Evolutionary conservation across 192 early-diverging fungal species (phyloP), one percentile per base, ranked within the genome.

Genomic region (Coemansia sp.): DNA sequence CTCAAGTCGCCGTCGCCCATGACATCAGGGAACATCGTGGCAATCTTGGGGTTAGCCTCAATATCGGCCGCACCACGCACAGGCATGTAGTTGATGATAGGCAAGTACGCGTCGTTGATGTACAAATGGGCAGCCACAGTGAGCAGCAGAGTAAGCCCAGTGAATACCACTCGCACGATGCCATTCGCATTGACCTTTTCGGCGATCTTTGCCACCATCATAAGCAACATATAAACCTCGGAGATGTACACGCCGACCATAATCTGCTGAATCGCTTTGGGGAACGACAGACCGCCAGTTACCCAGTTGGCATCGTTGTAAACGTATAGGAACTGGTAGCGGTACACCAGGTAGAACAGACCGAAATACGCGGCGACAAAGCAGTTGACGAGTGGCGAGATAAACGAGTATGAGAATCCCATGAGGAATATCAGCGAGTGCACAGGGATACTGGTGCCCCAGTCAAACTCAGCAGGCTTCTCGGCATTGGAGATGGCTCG

Each of bases 291-390:
- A 5, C 92, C 92, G n/a, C 88, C 90, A 8, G 90, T 88, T 38
- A 86, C 79, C 72, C 87, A 85, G 64, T 78, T 75, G 3, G 79
- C 66, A 36, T 87, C 84, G 60, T 88, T 86, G 71, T 90, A 92
- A 13, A 94, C 91, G 63, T 92, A 93, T 62, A 93, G 79, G 79
- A 98, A 91, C 70, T 94, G 92, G 76, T 98, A 94, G 0, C 86
- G 77, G 73, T 94, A 96, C 3, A 94, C 93, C 47, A 94, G 70
- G 69, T 90, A 91, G 46, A 87, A 89, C 27, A 95, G 73, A 5
- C 80, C 83, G 80, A 93, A 98, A 79, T 92, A 95, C 49, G 93
- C 72, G 1, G 86, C 77, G 2, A 93, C 90, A 70, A 98, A 92
- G 24, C 93, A 87, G 67, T 93, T 78, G 66, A 96, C 87, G 52